Evolutionary conservation across 1,139 yeast genomes (phyloP).

Genomic region (Suhomyces bokatorum): DNA sequence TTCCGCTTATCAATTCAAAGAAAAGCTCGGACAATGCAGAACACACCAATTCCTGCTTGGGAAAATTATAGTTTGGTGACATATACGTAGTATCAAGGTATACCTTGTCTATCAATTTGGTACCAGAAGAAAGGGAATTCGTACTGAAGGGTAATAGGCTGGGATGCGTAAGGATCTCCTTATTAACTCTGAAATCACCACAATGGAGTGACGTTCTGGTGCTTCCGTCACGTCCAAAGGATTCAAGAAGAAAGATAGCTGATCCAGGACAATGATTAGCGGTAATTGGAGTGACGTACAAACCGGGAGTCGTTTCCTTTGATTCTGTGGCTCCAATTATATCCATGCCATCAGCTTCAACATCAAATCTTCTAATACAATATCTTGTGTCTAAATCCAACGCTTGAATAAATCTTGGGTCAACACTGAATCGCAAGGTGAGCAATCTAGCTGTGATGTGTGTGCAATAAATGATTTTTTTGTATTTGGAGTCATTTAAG

Average conservation of each 20-base stretch:
- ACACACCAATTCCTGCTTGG: constrained; percentile 72
- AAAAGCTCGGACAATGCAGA: constrained; percentile 58
- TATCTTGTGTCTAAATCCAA: constrained; percentile 47
- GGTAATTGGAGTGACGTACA: constrained; percentile 64
- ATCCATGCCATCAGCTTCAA: background rate
- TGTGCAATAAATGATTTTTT: constrained; percentile 63
- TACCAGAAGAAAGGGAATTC: constrained; percentile 3
- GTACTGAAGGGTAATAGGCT: constrained; percentile 35
- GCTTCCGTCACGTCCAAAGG: constrained; percentile 30
- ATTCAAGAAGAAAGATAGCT: constrained; percentile 71
- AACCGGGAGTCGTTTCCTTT: constrained; percentile 30
- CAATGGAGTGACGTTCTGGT: constrained; percentile 64
- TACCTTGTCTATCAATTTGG: constrained; percentile 44
- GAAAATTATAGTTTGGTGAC: constrained; percentile 72
- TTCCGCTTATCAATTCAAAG: constrained; percentile 29
- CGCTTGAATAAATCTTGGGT: constrained; percentile 49
- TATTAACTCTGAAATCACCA: constrained; percentile 84
- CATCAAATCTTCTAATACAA: constrained; percentile 22
- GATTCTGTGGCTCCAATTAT: constrained; percentile 3
- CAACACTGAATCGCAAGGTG: constrained; percentile 54
- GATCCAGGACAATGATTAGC: constrained; percentile 99
- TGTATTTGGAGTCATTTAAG: constrained; percentile 43
- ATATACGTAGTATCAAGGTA: constrained; percentile 90
- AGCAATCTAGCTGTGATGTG: constrained; percentile 63
- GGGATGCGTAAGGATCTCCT: constrained; percentile 41